A percentile compares a stretch with the other conserved stretches of the same genome.
Evolutionary conservation across 2,329 filamentous ascomycete genomes (phyloP).

Genomic region (Trichoderma sp.): DNA sequence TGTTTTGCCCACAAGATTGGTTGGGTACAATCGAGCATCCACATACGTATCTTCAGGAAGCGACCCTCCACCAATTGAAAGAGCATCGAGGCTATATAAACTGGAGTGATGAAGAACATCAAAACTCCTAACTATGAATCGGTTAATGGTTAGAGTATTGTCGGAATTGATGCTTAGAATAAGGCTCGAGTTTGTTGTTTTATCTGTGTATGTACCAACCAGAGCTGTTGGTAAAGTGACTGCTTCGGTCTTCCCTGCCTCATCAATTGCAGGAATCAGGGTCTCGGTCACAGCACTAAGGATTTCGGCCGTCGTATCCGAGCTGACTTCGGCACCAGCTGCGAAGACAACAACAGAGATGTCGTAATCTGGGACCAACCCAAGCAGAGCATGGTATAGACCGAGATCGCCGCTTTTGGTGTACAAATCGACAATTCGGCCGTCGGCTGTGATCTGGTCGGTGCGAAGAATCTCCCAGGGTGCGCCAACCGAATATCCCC

Average conservation of each 20-base stretch:
- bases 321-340: slow-evolving; percentile 29
- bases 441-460: slow-evolving; percentile 33
- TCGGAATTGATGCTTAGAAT: not conserved
- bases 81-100: not conserved
- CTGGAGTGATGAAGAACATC: not conserved
- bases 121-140: not conserved
- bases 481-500: slow-evolving; percentile 39
- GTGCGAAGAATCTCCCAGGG: slow-evolving; percentile 48
- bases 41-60: not conserved
- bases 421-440: slow-evolving; percentile 43
- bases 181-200: not conserved
- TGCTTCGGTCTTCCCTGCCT: not conserved
- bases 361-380: slow-evolving; percentile 44
- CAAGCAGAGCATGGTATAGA: slow-evolving; percentile 38
- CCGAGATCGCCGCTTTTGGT: slow-evolving; percentile 43
- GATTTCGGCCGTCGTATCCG: slow-evolving; percentile 23
- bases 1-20: not conserved
- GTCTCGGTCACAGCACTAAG: slow-evolving; percentile 26
- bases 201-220: not conserved
- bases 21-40: not conserved
- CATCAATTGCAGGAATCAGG: not conserved
- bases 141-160: not conserved
- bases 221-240: not conserved
- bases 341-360: slow-evolving; percentile 24
- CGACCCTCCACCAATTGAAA: not conserved